These are phyloP conservation scores for Nitzschia palea DNA, from an alignment of 108 stramenopile species.

Conservation along the genomic window DNA sequence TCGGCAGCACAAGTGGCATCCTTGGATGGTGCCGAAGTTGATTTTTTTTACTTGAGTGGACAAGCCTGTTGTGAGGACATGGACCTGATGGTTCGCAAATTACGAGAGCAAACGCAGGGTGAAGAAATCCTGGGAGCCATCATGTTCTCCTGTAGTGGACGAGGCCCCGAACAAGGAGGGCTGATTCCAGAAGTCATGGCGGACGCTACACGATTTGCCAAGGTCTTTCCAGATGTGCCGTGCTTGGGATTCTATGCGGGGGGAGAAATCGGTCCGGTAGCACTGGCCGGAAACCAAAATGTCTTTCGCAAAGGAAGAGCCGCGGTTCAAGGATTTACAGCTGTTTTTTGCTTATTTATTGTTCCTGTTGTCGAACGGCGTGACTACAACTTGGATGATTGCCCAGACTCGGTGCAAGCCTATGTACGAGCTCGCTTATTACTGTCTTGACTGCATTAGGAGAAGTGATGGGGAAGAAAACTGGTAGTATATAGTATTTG, in stretches of 20 bases:
- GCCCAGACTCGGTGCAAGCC: slow-evolving; percentile 4
- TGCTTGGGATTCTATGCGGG: slow-evolving; percentile 58
- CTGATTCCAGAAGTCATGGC: slow-evolving; percentile 45
- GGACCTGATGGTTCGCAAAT: slow-evolving; percentile 30
- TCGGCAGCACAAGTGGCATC: slow-evolving; percentile 20
- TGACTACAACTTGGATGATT: slow-evolving; percentile 27
- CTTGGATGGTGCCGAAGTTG: slow-evolving; percentile 40
- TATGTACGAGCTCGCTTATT: slow-evolving; percentile 7
- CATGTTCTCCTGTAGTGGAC: slow-evolving; percentile 54
- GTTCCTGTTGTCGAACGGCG: slow-evolving; percentile 13
- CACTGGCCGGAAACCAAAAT: slow-evolving; percentile 42
- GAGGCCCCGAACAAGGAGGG: slow-evolving; percentile 32
- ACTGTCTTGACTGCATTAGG: too few species aligned
- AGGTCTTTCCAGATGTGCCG: slow-evolving; percentile 44
- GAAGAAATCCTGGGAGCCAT: slow-evolving; percentile 52
- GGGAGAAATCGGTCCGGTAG: slow-evolving; percentile 62
- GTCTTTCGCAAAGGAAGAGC: slow-evolving; percentile 49
- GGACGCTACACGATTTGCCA: slow-evolving; percentile 48
- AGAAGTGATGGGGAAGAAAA: too few species aligned
- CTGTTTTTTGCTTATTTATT: slow-evolving; percentile 25
- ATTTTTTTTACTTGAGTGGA: slow-evolving; percentile 50
- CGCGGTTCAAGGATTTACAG: slow-evolving; percentile 53
- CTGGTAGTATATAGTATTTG: too few species aligned
- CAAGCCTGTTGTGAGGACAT: slow-evolving; percentile 48
- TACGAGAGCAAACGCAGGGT: slow-evolving; percentile 30